Evolutionary conservation across 495 filamentous ascomycete genomes (phyloP).

Genomic region (Neurospora sp.): DNA sequence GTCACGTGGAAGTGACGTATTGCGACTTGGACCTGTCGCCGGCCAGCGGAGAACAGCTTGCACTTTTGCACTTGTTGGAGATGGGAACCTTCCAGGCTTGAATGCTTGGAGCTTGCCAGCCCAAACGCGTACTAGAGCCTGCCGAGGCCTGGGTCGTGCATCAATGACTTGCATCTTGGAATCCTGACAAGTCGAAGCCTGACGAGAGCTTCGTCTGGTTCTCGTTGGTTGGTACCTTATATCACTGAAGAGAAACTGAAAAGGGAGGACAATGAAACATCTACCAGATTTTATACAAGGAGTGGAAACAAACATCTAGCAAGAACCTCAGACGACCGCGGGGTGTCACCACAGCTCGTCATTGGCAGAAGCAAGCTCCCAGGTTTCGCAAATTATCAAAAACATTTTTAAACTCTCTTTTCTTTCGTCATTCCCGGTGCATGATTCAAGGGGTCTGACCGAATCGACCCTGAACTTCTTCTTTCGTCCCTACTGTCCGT

Average conservation of each 20-base stretch:
- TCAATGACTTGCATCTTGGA: neutral
- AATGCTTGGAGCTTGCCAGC: neutral
- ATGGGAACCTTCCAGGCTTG: neutral
- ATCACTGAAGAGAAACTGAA: neutral
- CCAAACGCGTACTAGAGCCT: neutral
- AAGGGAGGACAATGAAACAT: neutral
- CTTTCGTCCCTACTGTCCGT: neutral
- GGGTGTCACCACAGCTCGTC: neutral
- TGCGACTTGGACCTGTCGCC: neutral
- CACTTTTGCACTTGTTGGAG: neutral
- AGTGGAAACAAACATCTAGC: neutral
- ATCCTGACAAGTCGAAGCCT: neutral
- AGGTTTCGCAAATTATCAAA: neutral
- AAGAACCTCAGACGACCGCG: neutral
- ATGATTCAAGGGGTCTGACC: neutral
- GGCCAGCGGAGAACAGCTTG: neutral
- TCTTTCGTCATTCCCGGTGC: neutral
- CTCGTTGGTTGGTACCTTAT: neutral
- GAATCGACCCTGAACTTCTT: neutral
- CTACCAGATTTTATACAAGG: neutral
- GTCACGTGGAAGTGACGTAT: neutral
- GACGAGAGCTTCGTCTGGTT: neutral
- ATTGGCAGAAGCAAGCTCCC: neutral
- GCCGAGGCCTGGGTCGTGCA: neutral
- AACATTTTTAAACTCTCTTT: neutral